These are phyloP conservation scores for Saturnispora galanensis DNA, from an alignment of 805 yeast species.

Conservation along the genomic window DNA sequence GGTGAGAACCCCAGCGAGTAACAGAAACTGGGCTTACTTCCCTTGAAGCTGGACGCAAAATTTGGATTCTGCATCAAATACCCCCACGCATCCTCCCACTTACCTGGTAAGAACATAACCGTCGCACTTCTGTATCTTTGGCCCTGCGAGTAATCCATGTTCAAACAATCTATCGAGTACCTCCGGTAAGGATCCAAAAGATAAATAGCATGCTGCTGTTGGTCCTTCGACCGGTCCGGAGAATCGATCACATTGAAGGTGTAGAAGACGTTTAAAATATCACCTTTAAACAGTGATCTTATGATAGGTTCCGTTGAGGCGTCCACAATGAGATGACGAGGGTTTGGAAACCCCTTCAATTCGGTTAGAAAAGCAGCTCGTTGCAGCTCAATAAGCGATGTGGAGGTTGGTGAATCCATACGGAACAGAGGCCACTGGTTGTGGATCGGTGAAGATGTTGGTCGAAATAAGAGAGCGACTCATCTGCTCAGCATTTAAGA, in stretches of 20 bases:
- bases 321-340: constrained; percentile 25
- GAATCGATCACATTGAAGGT: constrained; percentile 25
- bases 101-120: constrained; percentile 55
- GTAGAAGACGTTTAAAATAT: constrained; percentile 22
- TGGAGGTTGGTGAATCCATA: neutral
- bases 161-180: constrained; percentile 64
- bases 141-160: constrained; percentile 62
- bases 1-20: constrained; percentile 47
- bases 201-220: constrained; percentile 58
- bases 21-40: constrained; percentile 17
- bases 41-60: neutral
- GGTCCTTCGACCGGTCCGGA: constrained; percentile 20
- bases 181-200: constrained; percentile 53
- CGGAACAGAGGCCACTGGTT: too few species aligned
- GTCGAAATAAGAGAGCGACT: neutral
- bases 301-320: constrained; percentile 21
- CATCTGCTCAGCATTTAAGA: neutral
- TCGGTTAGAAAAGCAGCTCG: constrained; percentile 15
- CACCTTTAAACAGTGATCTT: constrained; percentile 19
- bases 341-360: constrained; percentile 13
- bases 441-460: too few species aligned
- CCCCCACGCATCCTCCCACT: constrained; percentile 20
- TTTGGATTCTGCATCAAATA: constrained; percentile 13
- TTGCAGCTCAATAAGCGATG: constrained; percentile 14
- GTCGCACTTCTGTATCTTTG: constrained; percentile 69